Evolutionary conservation across 2,329 filamentous ascomycete genomes (phyloP).

Genomic region (Fonsecaea pedrosoi): DNA sequence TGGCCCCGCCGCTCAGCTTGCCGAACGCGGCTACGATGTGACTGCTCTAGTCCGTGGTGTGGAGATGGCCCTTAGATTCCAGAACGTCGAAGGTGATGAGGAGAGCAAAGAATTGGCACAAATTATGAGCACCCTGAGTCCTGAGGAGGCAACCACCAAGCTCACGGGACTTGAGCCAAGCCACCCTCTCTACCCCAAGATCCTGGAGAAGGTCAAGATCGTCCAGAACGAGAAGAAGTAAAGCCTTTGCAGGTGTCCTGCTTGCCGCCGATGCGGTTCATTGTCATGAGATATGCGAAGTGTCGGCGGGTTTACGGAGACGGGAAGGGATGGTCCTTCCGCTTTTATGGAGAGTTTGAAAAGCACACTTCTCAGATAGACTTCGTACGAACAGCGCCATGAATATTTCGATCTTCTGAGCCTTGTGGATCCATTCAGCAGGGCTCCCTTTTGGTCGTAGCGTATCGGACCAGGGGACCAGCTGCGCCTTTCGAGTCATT

Average conservation of each 20-base stretch:
- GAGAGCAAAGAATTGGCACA: constrained; percentile 85
- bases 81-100: constrained; percentile 89
- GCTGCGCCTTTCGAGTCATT: neutral
- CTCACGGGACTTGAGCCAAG: constrained; percentile 79
- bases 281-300: constrained; percentile 14
- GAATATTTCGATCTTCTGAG: neutral
- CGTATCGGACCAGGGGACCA: neutral
- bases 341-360: constrained; percentile 5
- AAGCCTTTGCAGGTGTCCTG: neutral
- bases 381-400: constrained; percentile 6
- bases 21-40: constrained; percentile 76
- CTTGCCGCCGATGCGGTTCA: constrained; percentile 3
- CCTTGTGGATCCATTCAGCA: neutral
- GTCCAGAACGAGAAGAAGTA: constrained; percentile 68
- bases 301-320: neutral
- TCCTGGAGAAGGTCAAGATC: constrained; percentile 79
- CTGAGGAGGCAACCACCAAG: constrained; percentile 77
- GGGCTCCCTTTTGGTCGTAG: neutral
- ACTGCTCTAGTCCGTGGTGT: constrained; percentile 78
- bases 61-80: constrained; percentile 94
- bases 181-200: constrained; percentile 78
- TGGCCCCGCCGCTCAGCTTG: constrained; percentile 86
- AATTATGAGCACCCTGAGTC: constrained; percentile 76
- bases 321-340: neutral
- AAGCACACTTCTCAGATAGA: constrained; percentile 12